Conservation (phyloP, 805 yeast genomes). For the Cyberlindnera mississippiensis region DNA sequence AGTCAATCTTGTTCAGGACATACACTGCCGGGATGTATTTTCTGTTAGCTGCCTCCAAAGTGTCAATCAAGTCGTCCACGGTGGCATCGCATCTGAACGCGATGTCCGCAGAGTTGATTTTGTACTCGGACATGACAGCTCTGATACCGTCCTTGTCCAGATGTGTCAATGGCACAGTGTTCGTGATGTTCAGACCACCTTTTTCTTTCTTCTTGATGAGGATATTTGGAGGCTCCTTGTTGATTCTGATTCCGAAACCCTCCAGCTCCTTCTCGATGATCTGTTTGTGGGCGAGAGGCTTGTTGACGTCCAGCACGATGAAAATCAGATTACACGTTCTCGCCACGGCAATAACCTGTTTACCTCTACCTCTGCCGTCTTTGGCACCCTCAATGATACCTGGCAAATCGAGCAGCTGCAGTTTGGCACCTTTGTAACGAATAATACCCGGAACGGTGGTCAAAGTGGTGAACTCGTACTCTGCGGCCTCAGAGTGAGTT, state of each 20-base stretch:
- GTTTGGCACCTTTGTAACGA: constrained; percentile 93
- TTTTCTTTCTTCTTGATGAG: constrained; percentile 87
- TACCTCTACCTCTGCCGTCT: constrained; percentile 90
- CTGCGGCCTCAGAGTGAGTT: constrained; percentile 96
- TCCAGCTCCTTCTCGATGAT: constrained; percentile 93
- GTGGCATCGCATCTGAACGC: constrained; percentile 97
- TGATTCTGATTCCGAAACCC: constrained; percentile 95
- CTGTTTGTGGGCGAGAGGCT: constrained; percentile 90
- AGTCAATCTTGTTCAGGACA: constrained; percentile 92
- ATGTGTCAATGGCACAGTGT: constrained; percentile 88
- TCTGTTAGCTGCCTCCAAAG: constrained; percentile 85
- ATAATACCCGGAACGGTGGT: constrained; percentile 98
- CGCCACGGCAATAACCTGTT: constrained; percentile 98
- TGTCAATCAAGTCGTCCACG: constrained; percentile 93
- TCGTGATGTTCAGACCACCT: constrained; percentile 93
- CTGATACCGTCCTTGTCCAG: constrained; percentile 89
- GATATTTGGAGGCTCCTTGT: constrained; percentile 90
- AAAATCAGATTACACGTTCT: constrained; percentile 92
- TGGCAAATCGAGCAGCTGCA: constrained; percentile 91
- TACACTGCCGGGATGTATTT: constrained; percentile 94
- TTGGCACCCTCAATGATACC: constrained; percentile 91
- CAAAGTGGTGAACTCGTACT: constrained; percentile 93
- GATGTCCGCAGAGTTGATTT: constrained; percentile 92
- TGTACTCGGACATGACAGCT: constrained; percentile 95
- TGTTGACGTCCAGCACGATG: constrained; percentile 92